Base-by-base conservation (phyloP, 176 grass and related monocot species). In the Musa troglodytarum region DNA sequence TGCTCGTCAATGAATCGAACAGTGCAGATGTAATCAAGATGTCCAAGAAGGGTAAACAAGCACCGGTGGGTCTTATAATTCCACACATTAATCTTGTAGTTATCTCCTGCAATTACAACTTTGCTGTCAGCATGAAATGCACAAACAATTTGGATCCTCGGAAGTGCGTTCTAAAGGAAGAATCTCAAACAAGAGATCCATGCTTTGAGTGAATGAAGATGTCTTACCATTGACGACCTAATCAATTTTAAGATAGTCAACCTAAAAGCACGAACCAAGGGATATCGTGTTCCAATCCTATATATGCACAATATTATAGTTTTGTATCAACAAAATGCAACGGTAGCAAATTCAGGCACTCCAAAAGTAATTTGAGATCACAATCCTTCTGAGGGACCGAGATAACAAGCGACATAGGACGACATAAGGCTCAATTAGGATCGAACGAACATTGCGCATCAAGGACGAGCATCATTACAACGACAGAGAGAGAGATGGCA, bases 61-160 rank as follows among this genome's bases (percentile, higher is more conserved):
- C 89, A 96, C 49, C 89, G 86, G 78, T 96, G 92, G 0, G 89
- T 96, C 76, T 96, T 96, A 74, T 96, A 92, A 69, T 92, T 96
- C 89, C 89, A 96, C 29, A 96, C 92, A 75, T 96, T 96, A 49
- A 96, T 96, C 78, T 96, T 96, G 67, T 96, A 96, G 65, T 96
- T 89, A 54, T 96, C 92, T 59, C 92, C 92, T 92, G 80, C 28
- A 81, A 74, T 54, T 65, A 81, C 52, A 75, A 53, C 69, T 65
- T 1, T 17, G 74, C 26, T 9, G 20, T 75, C 58, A 82, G 50
- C 7, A 20, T 15, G 1, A 49, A 54, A 73, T 28, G 54, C 34
- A 54, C n/a, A 25, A 16, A 15, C 43, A 25, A 24, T 49, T 69
- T 49, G 66, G 19, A 1, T 11, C 2, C 63, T 49, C 11, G 15